Evolutionary conservation across 2,329 filamentous ascomycete genomes (phyloP), one percentile per base, ranked within the genome.

Genomic region (Fusarium fracticaudum): DNA sequence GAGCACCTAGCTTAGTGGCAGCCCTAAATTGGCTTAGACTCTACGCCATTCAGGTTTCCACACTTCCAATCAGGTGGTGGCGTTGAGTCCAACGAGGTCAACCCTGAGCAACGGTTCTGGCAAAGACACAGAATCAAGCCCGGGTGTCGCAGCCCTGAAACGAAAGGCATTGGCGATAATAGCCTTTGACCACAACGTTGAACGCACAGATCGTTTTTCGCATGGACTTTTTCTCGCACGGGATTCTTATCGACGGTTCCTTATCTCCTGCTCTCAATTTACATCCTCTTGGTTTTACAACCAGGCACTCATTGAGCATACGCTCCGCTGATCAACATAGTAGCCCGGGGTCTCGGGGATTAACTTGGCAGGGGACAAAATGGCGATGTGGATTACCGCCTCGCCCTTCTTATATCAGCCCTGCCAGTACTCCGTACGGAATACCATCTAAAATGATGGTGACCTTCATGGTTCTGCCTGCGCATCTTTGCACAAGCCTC

Each of bases 71-170:
- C 60, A 60, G 51, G 40, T 67, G 54, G 67, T 72, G 63, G 67
- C 62, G 63, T 60, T 58, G 44, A 40, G 40, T 17, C 29, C 53
- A 70, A 55, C 69, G 57, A 66, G 64, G 65, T 44, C 60, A 40
- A 60, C 67, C 74, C 67, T 72, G 51, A 43, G 51, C 64, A 59
- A 55, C 55, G 48, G 57, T 53, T 69, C 58, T 76, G 50, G 61
- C 44, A 77, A 68, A 59, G 64, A 50, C 60, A 69, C 55, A 58
- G 33, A 61, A 58, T 63, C 43, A 40, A 66, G 71, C 65, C 63
- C 71, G 64, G 57, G 59, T 57, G 63, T 67, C 57, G 73, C 66
- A 63, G 69, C 60, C 64, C 64, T 78, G 76, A 78, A 77, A 78
- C 73, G 67, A 69, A 75, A 60, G 48, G 70, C 59, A 57, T 60